Base-by-base conservation (phyloP, 768 basidiomycete species). In the Mycena leptocephala region DNA sequence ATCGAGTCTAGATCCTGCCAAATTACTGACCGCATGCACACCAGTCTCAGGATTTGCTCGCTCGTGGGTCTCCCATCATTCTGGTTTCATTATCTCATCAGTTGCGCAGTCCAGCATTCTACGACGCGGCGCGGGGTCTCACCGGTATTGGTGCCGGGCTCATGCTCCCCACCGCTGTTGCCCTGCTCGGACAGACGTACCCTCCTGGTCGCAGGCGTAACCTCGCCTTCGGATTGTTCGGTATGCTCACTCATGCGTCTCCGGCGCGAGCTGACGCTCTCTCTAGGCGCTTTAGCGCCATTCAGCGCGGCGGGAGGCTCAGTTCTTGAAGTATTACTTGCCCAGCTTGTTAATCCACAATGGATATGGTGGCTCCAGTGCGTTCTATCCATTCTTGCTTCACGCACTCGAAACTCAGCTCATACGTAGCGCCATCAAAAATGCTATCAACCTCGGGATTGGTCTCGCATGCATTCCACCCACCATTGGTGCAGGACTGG, bases 331-430 rank as follows among this genome's bases (percentile, higher is more conserved):
- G 46, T 70, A 7, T 4, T 70, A n/a, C 69, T 62, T n/a, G 69
- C 58, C 0, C 58, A 68, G 20, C 55, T 68, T 5, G 67, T 68
- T 0, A 70, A 59, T 59, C 56, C 68, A 8, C 68, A 70, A 28
- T 70, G 68, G 68, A 70, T 70, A 20, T 70, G 68, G 68, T 70
- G 58, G 69, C 58, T 70, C 24, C 69, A 62, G 69, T 70, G 22
- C 28, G 58, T 61, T n/a, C 13, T 46, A 14, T 61, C 2, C 9
- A 3, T 41, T 7, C 32, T 0, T 46, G 39, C 24, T 41, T 24
- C 61, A 37, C 9, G 16, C 33, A 59, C 20, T 11, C 37, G 9
- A 43, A 30, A 18, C 68, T 59, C 22, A 58, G 16, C 5, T 46
- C 43, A 5, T 24, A n/a, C 30, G 3, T 20, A 70, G 69, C n/a